Conservation (phyloP, 2,329 filamentous ascomycete genomes). For the Akanthomyces dipterigenus region DNA sequence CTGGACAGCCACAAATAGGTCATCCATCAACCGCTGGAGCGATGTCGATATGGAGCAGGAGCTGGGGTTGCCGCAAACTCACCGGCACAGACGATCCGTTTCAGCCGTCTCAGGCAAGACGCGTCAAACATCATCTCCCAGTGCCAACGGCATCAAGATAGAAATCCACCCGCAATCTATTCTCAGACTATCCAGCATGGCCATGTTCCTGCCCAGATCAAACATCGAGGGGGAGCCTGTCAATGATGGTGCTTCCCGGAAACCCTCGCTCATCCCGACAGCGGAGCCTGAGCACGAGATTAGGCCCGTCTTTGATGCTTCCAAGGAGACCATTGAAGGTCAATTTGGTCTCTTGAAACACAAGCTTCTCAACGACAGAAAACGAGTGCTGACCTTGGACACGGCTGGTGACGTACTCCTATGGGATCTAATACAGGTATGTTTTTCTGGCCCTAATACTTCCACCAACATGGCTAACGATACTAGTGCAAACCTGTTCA, state of each 20-base stretch:
- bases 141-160: slow-evolving; percentile 35
- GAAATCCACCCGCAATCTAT: slow-evolving; percentile 73
- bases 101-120: slow-evolving; percentile 36
- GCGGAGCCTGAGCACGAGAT: slow-evolving; percentile 26
- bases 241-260: slow-evolving; percentile 42
- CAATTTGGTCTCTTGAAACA: slow-evolving; percentile 95
- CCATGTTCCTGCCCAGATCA: slow-evolving; percentile 59
- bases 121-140: slow-evolving; percentile 26
- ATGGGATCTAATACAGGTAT: slow-evolving; percentile 85
- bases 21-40: slow-evolving; percentile 86
- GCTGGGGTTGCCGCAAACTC: slow-evolving; percentile 55
- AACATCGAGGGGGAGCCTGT: slow-evolving; percentile 46
- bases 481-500: slow-evolving; percentile 73
- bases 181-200: slow-evolving; percentile 76
- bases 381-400: slow-evolving; percentile 82
- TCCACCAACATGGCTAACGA: neutral
- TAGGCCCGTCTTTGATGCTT: slow-evolving; percentile 60
- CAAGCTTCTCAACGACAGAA: slow-evolving; percentile 81
- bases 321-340: slow-evolving; percentile 81
- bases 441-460: slow-evolving; percentile 12
- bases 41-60: slow-evolving; percentile 75
- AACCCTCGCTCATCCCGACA: slow-evolving; percentile 24
- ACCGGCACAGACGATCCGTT: slow-evolving; percentile 40
- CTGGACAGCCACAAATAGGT: slow-evolving; percentile 85
- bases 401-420: slow-evolving; percentile 90